Base-by-base conservation (phyloP, 768 basidiomycete genomes). In the Mycena vitilis region DNA sequence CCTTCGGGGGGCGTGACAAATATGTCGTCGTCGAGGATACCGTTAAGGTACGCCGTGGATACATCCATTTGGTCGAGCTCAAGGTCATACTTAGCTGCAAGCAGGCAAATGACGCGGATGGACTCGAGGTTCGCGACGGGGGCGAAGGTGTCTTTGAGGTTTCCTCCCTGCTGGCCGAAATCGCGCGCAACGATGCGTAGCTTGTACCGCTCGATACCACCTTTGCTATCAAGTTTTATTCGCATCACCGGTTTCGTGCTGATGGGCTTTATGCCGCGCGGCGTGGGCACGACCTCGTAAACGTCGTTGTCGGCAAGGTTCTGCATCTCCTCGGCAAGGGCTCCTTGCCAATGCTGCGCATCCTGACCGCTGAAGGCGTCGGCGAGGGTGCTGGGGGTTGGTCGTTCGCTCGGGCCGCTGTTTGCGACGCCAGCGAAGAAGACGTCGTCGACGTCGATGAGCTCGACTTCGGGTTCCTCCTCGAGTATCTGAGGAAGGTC, bases 11-110 rank as follows among this genome's bases (percentile, higher is more conserved):
- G 47, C 5, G 36, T 1, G 22, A 57, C 40, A 7, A 44, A 63
- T 12, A 55, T 25, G 36, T 38, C 61, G 1, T 63, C 49, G 0
- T 40, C 34, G 20, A 51, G 61, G 9, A 37, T 5, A 38, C 38
- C 38, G 15, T 23, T 56, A n/a, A 56, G 54, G 22, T 22, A 38
- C 9, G 36, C 54, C 1, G 54, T 53, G 11, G 52, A 53, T 0
- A 53, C 56, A 18, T 47, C 58, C 58, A 60, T 60, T 5, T 60
- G 47, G 34, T 47, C 58, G 6, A 60, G 56, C 13, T 58, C 56
- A 16, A 58, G 40, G 23, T 58, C 42, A 4, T 58, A 58, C 42
- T 58, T 58, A 0, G 56, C 56, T 10, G 56, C 56, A 1, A 58
- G 56, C 13, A 30, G 16, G 47, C 56, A 60, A 23, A 66, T 51